Percentiles rank a stretch among this genome's conserved stretches.
Conservation (phyloP, 805 yeast genomes). For the Lachancea sp. region DNA sequence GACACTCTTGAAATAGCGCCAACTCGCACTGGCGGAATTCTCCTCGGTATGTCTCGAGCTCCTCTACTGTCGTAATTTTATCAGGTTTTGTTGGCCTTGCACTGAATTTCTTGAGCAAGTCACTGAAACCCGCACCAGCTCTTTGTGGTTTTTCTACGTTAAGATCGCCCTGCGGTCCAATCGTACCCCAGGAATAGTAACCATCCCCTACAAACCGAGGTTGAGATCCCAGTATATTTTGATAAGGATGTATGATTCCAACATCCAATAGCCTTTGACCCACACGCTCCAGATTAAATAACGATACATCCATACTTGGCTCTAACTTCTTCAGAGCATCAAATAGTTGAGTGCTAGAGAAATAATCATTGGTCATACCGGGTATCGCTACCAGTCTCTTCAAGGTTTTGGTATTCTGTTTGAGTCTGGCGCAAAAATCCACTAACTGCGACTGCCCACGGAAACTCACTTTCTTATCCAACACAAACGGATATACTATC, state of each 20-base stretch:
- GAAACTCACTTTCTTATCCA: slow-evolving; percentile 17
- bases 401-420: slow-evolving; percentile 27
- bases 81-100: background rate
- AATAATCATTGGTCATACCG: slow-evolving; percentile 17
- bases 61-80: background rate
- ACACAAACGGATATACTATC: slow-evolving; percentile 9
- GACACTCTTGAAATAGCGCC: slow-evolving; percentile 4
- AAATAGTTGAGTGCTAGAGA: slow-evolving; percentile 25
- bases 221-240: slow-evolving; percentile 14
- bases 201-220: slow-evolving; percentile 20
- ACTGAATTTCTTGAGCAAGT: slow-evolving; percentile 3
- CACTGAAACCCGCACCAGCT: background rate
- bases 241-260: slow-evolving; percentile 26
- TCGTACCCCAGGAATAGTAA: slow-evolving; percentile 18
- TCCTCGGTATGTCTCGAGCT: background rate
- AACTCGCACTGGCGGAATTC: background rate
- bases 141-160: background rate
- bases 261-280: slow-evolving; percentile 29
- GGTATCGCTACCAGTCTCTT: slow-evolving; percentile 29
- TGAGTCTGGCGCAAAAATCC: slow-evolving; percentile 12
- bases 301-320: slow-evolving; percentile 25
- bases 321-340: slow-evolving; percentile 21
- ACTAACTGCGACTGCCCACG: slow-evolving; percentile 15
- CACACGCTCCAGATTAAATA: slow-evolving; percentile 29
- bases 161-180: background rate